Evolutionary conservation across 306 rosid genomes (phyloP), one percentile per base, ranked within the genome.

Genomic region (Quercus ilex): DNA sequence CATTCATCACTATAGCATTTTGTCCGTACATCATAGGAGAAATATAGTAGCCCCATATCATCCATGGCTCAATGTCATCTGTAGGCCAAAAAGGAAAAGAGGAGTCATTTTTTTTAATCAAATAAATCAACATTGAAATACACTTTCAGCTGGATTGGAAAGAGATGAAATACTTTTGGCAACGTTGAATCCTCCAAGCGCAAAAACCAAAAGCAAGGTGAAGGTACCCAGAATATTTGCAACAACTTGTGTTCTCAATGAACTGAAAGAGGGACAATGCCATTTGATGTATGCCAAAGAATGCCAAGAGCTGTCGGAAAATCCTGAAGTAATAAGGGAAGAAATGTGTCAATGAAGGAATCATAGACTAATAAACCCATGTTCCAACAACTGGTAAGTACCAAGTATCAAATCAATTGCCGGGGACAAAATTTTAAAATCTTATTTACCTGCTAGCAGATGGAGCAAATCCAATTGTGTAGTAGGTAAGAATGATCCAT

Each of bases 1-100:
- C 98, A 49, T 92, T 92, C 30, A 90, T 85, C 77, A 86, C 90
- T 5, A 92, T 85, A 19, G 98, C 94, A 83, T 89, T 94, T 52
- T 94, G 98, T 80, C 97, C 97, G 72, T 94, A 94, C 93, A 86
- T 92, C 89, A 94, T 79, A 75, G 98, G 98, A 73, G 92, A 90
- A 12, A 74, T 20, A 57, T 89, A 92, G 62, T 84, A 94, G 26
- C 96, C 96, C 96, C 97, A 94, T 51, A 76, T 52, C 91, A 89
- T 79, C 96, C 97, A 94, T 51, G 91, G 88, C 60, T 81, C 80
- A 80, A 92, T 83, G 70, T 89, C 91, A 43, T 92, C 98, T 94
- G 78, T 62, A 56, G 69, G 19, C 20, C 15, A 8, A 52, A n/a
- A 31, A 33, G 23, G 46, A 30, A 35, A 33, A 8, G 71, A 9